Base-by-base conservation (phyloP, 257 asterid species). In the Verbascum thapsus region DNA sequence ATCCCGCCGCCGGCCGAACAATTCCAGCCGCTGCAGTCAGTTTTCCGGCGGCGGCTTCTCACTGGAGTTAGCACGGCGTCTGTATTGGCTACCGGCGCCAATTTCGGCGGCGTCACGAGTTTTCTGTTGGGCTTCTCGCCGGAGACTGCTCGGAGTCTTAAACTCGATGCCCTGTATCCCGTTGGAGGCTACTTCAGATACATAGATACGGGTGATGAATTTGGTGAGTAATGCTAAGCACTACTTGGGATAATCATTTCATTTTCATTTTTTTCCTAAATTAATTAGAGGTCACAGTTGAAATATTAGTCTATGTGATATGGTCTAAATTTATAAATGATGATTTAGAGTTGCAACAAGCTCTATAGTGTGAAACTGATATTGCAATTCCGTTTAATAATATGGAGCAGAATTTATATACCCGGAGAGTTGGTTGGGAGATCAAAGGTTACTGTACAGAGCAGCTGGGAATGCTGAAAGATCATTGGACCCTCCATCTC, bases 341-440 rank as follows among this genome's bases (percentile, higher is more conserved):
- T 26, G 32, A n/a, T n/a, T n/a, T n/a, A n/a, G n/a, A n/a, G n/a
- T n/a, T n/a, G n/a, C n/a, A n/a, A n/a, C n/a, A n/a, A n/a, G n/a
- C n/a, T n/a, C n/a, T n/a, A n/a, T n/a, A n/a, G n/a, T n/a, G n/a
- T n/a, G n/a, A n/a, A n/a, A n/a, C n/a, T n/a, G n/a, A n/a, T n/a
- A n/a, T n/a, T n/a, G n/a, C n/a, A n/a, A n/a, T n/a, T n/a, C n/a
- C n/a, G n/a, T n/a, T n/a, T n/a, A n/a, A n/a, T n/a, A n/a, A 23
- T 15, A 48, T 67, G 76, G 59, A 56, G 42, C 83, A 90, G 96
- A 91, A 68, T 91, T 91, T 74, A 65, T 86, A 6, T 84, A 91
- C 62, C 98, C 98, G 18, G 83, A 81, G 64, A 85, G 69, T 58
- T 88, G 98, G 96, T 77, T 88, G 61, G 98, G 98, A 61, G 96